Conservation (phyloP, 2,329 filamentous ascomycete species). For the Drechslerella coelobrocha region DNA sequence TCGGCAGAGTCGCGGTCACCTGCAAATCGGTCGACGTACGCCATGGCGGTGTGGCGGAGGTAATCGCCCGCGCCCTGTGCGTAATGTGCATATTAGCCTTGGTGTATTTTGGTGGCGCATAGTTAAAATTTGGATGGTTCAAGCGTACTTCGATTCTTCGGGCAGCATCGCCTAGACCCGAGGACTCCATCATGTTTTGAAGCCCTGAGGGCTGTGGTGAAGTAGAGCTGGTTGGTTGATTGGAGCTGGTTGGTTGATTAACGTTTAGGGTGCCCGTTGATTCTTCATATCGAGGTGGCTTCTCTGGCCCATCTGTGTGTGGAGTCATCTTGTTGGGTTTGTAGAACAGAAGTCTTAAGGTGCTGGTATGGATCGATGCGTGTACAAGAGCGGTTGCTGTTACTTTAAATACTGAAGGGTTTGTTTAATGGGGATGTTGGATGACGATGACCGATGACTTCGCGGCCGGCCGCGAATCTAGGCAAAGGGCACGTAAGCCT, state of each 20-base stretch:
- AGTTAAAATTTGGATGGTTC: not conserved
- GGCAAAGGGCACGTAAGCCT: no score
- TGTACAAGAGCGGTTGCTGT: no score
- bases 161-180: constrained; percentile 6
- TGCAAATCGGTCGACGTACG: constrained; percentile 31
- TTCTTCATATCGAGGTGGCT: constrained; percentile 25
- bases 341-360: not conserved
- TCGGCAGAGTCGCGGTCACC: constrained; percentile 21
- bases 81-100: not conserved
- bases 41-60: constrained; percentile 28
- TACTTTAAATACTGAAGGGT: no score
- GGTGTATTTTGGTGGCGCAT: not conserved
- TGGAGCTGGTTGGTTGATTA: not conserved
- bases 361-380: not conserved
- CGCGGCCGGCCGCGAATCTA: no score
- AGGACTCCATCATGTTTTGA: constrained; percentile 16
- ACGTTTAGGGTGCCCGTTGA: not conserved
- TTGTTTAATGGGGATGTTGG: no score
- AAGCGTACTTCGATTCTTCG: constrained; percentile 14
- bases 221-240: not conserved
- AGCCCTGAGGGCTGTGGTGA: not conserved
- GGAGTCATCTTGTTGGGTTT: not conserved
- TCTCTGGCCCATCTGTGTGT: constrained; percentile 3
- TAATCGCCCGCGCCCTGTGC: constrained; percentile 37
- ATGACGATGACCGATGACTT: no score